Conservation (phyloP, 2,329 filamentous ascomycete genomes). For the Daldinia sp. region DNA sequence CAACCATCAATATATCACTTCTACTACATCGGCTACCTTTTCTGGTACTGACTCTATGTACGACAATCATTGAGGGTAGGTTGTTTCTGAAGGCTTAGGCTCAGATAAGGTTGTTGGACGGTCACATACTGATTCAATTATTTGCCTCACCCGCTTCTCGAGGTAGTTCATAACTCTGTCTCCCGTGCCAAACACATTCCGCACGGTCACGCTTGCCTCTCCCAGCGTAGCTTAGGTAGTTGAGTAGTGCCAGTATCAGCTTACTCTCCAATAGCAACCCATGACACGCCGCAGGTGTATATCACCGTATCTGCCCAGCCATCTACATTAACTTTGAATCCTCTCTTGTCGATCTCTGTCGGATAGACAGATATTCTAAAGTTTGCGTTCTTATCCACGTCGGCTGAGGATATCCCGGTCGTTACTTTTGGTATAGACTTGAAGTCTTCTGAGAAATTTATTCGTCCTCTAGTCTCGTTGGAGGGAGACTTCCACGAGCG, state of each 20-base stretch:
- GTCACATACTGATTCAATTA: background rate
- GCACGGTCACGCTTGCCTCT: background rate
- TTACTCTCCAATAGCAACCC: constrained; percentile 26
- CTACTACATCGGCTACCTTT: too few relatives aligned
- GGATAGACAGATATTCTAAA: constrained; percentile 23
- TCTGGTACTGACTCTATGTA: too few relatives aligned
- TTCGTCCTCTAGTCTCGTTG: background rate
- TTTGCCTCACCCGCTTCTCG: background rate
- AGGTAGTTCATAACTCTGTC: background rate
- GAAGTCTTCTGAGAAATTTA: background rate
- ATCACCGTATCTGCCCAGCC: constrained; percentile 15
- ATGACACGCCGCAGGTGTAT: constrained; percentile 23
- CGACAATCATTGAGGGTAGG: too few relatives aligned
- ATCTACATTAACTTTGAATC: constrained; percentile 26
- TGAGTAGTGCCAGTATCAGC: background rate
- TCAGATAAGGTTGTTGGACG: background rate
- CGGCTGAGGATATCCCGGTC: constrained; percentile 10
- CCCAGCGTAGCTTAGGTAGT: too few relatives aligned
- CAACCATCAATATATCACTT: too few relatives aligned
- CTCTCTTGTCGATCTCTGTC: constrained; percentile 12
- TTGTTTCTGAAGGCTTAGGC: background rate
- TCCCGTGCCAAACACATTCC: background rate
- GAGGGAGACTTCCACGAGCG: background rate
- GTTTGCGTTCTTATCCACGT: constrained; percentile 1
- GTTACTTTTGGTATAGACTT: constrained; percentile 3